These are phyloP conservation scores for Phlegmacium glaucopus DNA, from an alignment of 768 basidiomycete species.

Conservation along the genomic window DNA sequence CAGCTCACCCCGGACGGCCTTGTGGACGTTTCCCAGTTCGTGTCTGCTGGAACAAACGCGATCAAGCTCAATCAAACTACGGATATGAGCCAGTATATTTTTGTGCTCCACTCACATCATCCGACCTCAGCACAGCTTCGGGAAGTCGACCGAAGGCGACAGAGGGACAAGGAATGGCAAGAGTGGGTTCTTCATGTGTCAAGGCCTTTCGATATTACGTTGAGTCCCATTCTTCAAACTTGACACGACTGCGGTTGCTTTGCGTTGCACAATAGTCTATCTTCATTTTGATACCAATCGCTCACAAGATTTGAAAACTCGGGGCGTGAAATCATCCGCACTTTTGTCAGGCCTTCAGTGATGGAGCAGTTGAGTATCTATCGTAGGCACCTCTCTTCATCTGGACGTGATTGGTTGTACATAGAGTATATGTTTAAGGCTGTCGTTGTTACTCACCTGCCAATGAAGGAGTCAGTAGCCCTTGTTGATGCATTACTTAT, in stretches of 20 bases:
- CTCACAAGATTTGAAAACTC: no score
- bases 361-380: no score
- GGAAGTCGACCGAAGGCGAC: slow-evolving; percentile 24
- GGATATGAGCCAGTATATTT: slow-evolving; percentile 42
- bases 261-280: no score
- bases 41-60: slow-evolving; percentile 37
- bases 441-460: no score
- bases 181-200: slow-evolving; percentile 34
- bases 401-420: no score
- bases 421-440: no score
- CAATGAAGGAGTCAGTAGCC: no score
- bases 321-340: no score
- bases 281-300: no score
- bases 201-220: slow-evolving; percentile 21
- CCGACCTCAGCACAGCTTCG: slow-evolving; percentile 46
- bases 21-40: slow-evolving; percentile 49
- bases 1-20: slow-evolving; percentile 46
- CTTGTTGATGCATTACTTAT: no score
- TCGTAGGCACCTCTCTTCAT: no score
- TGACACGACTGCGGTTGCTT: not conserved
- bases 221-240: not conserved
- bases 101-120: slow-evolving; percentile 46
- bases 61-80: slow-evolving; percentile 40
- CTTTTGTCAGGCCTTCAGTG: no score
- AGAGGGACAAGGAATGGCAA: slow-evolving; percentile 38